Conservation (phyloP, 495 filamentous ascomycete genomes). For the Penicillium paradoxum region DNA sequence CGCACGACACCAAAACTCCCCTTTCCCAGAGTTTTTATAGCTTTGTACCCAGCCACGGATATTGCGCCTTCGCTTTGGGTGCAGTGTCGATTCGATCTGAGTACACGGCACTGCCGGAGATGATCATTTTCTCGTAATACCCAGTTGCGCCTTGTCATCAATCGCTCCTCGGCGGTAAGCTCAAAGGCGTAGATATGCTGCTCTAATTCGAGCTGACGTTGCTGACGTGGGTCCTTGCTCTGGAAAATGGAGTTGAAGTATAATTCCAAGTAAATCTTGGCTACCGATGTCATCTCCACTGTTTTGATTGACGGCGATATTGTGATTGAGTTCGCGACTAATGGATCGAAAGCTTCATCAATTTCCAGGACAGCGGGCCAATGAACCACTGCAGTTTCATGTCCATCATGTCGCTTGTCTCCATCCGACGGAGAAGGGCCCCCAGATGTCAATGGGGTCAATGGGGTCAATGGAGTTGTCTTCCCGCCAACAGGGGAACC, state of each 20-base stretch:
- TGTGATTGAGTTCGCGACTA: slow-evolving; percentile 15
- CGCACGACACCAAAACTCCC: slow-evolving; percentile 92
- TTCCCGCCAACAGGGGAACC: slow-evolving; percentile 25
- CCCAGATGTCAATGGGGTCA: slow-evolving; percentile 33
- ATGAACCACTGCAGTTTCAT: neutral
- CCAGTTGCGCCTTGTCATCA: slow-evolving; percentile 54
- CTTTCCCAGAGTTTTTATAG: slow-evolving; percentile 82
- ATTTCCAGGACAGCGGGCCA: slow-evolving; percentile 5
- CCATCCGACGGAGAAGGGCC: slow-evolving; percentile 22
- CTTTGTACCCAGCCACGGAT: slow-evolving; percentile 64
- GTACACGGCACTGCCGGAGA: slow-evolving; percentile 64
- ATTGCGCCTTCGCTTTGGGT: slow-evolving; percentile 34
- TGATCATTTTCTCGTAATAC: slow-evolving; percentile 63
- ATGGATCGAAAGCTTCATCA: slow-evolving; percentile 5
- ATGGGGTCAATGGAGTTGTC: slow-evolving; percentile 39
- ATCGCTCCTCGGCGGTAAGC: slow-evolving; percentile 52
- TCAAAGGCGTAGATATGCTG: slow-evolving; percentile 47
- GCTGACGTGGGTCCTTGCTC: slow-evolving; percentile 52
- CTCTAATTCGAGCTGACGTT: slow-evolving; percentile 66
- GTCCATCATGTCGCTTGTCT: slow-evolving; percentile 12
- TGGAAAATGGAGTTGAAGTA: slow-evolving; percentile 65
- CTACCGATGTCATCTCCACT: slow-evolving; percentile 68
- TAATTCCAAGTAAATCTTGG: slow-evolving; percentile 83
- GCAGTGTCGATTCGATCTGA: slow-evolving; percentile 58
- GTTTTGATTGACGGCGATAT: slow-evolving; percentile 61